These are phyloP conservation scores for Penicillium alfredii DNA, from an alignment of 495 filamentous ascomycete genomes.

Conservation along the genomic window DNA sequence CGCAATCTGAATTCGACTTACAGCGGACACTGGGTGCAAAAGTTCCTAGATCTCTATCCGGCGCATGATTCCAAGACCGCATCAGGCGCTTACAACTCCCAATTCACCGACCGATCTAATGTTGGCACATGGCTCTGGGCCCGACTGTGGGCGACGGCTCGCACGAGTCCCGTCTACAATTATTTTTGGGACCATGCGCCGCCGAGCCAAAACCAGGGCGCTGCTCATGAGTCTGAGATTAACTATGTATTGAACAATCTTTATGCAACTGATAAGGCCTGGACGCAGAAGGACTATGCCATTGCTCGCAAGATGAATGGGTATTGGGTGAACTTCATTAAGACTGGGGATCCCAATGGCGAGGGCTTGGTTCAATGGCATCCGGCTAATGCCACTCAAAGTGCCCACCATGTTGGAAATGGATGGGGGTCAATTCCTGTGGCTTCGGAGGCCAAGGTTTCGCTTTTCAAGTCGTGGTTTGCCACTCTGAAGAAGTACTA, in stretches of 20 bases:
- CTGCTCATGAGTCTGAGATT: slow-evolving; percentile 17
- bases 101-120: slow-evolving; percentile 7
- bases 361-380: slow-evolving; percentile 2
- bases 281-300: slow-evolving; percentile 10
- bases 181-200: slow-evolving; percentile 12
- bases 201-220: slow-evolving; percentile 11
- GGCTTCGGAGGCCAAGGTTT: neutral
- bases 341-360: slow-evolving; percentile 11
- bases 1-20: slow-evolving; percentile 1
- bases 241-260: slow-evolving; percentile 17
- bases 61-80: neutral
- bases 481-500: neutral
- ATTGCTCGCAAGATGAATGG: slow-evolving; percentile 11
- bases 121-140: slow-evolving; percentile 10
- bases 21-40: neutral
- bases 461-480: neutral
- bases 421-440: neutral
- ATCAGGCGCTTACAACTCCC: slow-evolving; percentile 6
- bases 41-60: slow-evolving; percentile 5
- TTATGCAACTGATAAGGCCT: slow-evolving; percentile 12
- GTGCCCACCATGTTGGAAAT: neutral
- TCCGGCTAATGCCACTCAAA: neutral
- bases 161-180: slow-evolving; percentile 2
- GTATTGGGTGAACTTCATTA: slow-evolving; percentile 21
- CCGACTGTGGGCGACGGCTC: neutral